Evolutionary conservation across 257 asterid species (phyloP), one percentile per base, ranked within the genome.

Genomic region (Plantago ovata): DNA sequence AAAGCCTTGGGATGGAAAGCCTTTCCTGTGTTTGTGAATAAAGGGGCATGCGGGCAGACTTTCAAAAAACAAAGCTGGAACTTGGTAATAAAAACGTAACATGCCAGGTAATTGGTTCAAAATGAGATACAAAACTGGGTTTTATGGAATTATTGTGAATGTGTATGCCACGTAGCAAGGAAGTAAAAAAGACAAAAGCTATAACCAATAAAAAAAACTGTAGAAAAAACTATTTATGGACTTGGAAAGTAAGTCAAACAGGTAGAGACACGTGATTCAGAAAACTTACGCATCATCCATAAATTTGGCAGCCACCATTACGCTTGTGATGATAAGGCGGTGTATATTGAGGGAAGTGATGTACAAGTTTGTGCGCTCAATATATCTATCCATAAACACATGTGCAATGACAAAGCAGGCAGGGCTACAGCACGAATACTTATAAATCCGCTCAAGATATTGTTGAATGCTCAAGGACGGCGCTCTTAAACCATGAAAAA

Each of bases 261-360:
- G 18, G 19, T 45, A 40, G 28, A 44, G 40, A 44, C 9, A 58
- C 3, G 9, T 9, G 65, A 15, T 33, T 44, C 13, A 42, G 36
- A 28, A 20, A 58, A 81, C 95, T 92, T 78, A 93, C 99, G 86
- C 90, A 53, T 93, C 97, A 54, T 93, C 99, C 68, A 84, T 78
- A 66, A 81, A 93, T 67, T 93, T 93, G 22, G 96, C 96, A 2
- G 99, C 97, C 67, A 89, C 84, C 99, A 89, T 86, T 45, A 89
- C 75, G 36, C 99, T 79, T 23, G 96, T 89, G 66, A 93, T 86
- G 6, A 93, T 74, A 63, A 93, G 92, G 0, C 97, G 81, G 67
- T 93, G 99, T 44, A 89, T 71, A 64, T 81, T 93, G 65, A 89
- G 87, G 36, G 95, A 80, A 19, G 93, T 84, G 44, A 89, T 56